phyloP scores from a whole-genome alignment of 1,284 basidiomycete genomes.

The Moesziomyces parantarcticus region DNA sequence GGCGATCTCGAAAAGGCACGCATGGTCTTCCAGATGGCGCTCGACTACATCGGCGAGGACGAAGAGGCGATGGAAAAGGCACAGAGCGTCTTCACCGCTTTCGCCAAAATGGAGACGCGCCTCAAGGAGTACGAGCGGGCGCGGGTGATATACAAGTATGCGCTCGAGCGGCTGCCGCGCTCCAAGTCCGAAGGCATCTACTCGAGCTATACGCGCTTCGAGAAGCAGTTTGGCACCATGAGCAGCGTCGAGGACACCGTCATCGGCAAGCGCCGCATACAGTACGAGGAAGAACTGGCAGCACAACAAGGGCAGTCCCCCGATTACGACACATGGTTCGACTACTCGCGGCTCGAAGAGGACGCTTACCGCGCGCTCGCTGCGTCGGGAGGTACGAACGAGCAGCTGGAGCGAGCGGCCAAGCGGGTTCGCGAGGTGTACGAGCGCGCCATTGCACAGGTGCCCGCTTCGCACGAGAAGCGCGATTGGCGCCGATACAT shows the following conservation, averaged over 20 bases:
- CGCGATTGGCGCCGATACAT: conserved; percentile 85
- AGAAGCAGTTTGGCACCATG: conserved; percentile 95
- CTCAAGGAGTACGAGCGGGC: conserved; percentile 96
- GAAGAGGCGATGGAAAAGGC: conserved; percentile 97
- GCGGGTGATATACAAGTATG: conserved; percentile 97
- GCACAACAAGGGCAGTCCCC: conserved; percentile 70
- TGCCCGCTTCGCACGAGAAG: conserved; percentile 87
- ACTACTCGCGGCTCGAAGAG: conserved; percentile 92
- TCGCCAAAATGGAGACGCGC: conserved; percentile 97
- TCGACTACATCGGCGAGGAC: conserved; percentile 97
- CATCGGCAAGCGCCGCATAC: conserved; percentile 92
- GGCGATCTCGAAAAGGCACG: conserved; percentile 82
- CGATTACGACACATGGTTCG: conserved; percentile 99
- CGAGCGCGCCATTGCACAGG: conserved; percentile 93
- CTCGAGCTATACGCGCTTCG: conserved; percentile 92
- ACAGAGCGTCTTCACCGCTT: conserved; percentile 92
- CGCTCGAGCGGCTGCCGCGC: conserved; percentile 86
- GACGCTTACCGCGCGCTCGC: conserved; percentile 77
- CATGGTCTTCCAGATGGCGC: conserved; percentile 94
- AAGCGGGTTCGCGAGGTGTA: conserved; percentile 88
- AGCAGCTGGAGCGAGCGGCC: conserved; percentile 35
- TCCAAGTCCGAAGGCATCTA: conserved; percentile 88
- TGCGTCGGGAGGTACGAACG: conserved; percentile 39
- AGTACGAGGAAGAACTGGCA: conserved; percentile 75
- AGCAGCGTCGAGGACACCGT: conserved; percentile 91